These are phyloP conservation scores for Cornus suecica DNA, from an alignment of 148 eudicot species.

Conservation along the genomic window DNA sequence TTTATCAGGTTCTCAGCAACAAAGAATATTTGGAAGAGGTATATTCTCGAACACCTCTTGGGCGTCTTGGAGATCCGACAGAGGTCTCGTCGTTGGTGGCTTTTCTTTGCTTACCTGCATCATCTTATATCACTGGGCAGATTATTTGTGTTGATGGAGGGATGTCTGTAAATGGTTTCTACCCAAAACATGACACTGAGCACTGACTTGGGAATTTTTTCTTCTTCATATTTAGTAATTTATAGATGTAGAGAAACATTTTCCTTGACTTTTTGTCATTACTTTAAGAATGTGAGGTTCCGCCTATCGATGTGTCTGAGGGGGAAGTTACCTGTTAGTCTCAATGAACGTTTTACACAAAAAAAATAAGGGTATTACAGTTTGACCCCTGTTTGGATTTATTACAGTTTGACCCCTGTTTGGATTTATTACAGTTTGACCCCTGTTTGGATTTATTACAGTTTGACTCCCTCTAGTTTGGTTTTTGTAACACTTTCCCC, in stretches of 20 bases:
- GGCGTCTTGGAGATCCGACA: constrained; percentile 41
- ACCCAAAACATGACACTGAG: constrained; percentile 1
- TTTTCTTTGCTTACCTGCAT: constrained; percentile 58
- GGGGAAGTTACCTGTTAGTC: too few relatives aligned
- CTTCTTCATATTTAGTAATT: not conserved
- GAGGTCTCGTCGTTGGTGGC: constrained; percentile 58
- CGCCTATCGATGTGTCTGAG: not conserved
- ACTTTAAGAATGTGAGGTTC: not conserved
- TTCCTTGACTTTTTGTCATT: not conserved
- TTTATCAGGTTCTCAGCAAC: constrained; percentile 33
- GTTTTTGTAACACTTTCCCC: too few relatives aligned
- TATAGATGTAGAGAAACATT: not conserved
- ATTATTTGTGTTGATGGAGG: constrained; percentile 59
- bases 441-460: too few relatives aligned
- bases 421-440: too few relatives aligned
- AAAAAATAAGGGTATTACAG: too few relatives aligned
- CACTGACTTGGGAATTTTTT: not conserved
- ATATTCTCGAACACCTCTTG: constrained; percentile 37
- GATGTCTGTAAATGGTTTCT: constrained; percentile 36
- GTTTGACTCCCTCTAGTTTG: too few relatives aligned
- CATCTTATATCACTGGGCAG: constrained; percentile 66
- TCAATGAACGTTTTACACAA: too few relatives aligned
- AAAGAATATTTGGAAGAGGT: constrained; percentile 34
- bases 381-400: too few relatives aligned
- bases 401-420: too few relatives aligned